These are phyloP conservation scores for Tuber calosporum DNA, from an alignment of 495 filamentous ascomycete genomes.

Conservation along the genomic window DNA sequence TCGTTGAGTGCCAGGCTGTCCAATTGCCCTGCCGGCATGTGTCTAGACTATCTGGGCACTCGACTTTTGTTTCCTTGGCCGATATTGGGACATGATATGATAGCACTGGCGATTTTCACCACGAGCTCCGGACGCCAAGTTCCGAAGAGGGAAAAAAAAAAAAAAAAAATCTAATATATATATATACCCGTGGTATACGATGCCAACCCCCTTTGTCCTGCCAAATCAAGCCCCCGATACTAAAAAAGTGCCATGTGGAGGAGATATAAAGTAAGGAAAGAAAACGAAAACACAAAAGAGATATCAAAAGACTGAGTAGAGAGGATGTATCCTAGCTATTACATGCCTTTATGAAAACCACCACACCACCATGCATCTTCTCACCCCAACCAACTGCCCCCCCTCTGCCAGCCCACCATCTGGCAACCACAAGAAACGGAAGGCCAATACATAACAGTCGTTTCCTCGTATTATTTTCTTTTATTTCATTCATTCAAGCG, in stretches of 20 bases:
- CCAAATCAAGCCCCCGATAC: background rate
- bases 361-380: background rate
- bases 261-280: background rate
- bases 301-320: background rate
- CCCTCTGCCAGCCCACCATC: conserved; percentile 5
- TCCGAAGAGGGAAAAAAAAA: background rate
- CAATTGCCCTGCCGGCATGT: background rate
- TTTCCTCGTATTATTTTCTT: background rate
- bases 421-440: conserved; percentile 18
- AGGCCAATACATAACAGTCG: conserved; percentile 12
- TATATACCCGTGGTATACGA: background rate
- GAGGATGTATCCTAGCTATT: background rate
- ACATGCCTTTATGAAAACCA: background rate
- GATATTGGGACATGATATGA: background rate
- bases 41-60: background rate
- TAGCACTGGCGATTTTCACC: background rate
- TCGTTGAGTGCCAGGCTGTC: background rate
- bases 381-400: background rate
- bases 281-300: background rate
- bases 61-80: background rate
- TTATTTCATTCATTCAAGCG: background rate
- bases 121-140: background rate
- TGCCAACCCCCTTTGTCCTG: background rate
- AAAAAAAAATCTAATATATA: background rate
- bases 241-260: background rate